Evolutionary conservation across 2,329 filamentous ascomycete genomes (phyloP), one percentile per base, ranked within the genome.

Genomic region (Ploettnerulaceae sp.): DNA sequence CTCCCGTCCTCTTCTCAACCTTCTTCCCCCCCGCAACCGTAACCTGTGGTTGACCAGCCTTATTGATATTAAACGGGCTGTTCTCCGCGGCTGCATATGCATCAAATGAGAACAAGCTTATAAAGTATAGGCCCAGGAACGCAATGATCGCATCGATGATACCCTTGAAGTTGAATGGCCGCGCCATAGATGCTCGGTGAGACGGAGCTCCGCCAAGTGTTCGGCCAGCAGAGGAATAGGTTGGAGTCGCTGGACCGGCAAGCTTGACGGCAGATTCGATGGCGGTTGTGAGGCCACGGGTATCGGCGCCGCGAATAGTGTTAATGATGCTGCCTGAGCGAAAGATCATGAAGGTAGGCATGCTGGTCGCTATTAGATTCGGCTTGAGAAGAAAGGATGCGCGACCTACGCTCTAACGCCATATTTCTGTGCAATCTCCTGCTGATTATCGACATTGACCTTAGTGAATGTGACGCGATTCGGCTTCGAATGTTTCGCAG

Each of bases 271-370:
- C 79, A 64, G 85, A 85, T 60, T 84, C 82, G 54, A 96, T 82
- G 18, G 86, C 87, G 46, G 81, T 76, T 26, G 82, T 84, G 33
- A 98, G 79, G 41, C 81, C 82, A 8, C 81, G 75, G 1, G 82
- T 78, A 69, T 95, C 86, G 25, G 90, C 89, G 58, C 93, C 93
- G 61, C 79, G 77, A 62, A 95, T 81, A 24, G 85, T 89, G 56
- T 87, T 77, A 62, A 86, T 76, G 60, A 84, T 79, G 55, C 76
- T 73, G 59, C 84, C 83, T 63, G 79, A 81, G 69, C 87, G 84
- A 74, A 89, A 90, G 67, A 97, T 82, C 65, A 96, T 79, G 70
- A 98, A 97, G 42, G 93, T 97, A 5, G 93, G 93, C 82, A 95
- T 90, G 54, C 76, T 77, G 15, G 15, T 35, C 42, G 34, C 26